These are phyloP conservation scores for slime mould (Dictyostelium discoideum) DNA, from an alignment of 78 protist genomes.

Conservation along the genomic window dicty_2.7 NC_007089.4:4362001-4362500, in stretches of 20 bases:
- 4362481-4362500: conserved; percentile 42
- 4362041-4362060: background rate
- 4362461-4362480: conserved; percentile 5
- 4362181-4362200: no score
- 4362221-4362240: no score
- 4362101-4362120: background rate
- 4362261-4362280: conserved; percentile 22
- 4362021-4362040: background rate
- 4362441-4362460: conserved; percentile 5
- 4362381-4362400: conserved; percentile 4
- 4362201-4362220: no score
- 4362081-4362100: no score
- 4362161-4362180: background rate
- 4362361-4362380: conserved; percentile 30
- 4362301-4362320: conserved; percentile 52
- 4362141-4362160: no score
- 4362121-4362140: background rate
- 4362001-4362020: no score
- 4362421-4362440: background rate
- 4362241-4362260: conserved; percentile 36
- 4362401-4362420: background rate
- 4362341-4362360: conserved; percentile 35
- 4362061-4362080: no score
- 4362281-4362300: conserved; percentile 39
- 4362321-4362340: conserved; percentile 35